phyloP scores from a whole-genome alignment of 805 yeast species.

The Maudiozyma saulgeensis region DNA sequence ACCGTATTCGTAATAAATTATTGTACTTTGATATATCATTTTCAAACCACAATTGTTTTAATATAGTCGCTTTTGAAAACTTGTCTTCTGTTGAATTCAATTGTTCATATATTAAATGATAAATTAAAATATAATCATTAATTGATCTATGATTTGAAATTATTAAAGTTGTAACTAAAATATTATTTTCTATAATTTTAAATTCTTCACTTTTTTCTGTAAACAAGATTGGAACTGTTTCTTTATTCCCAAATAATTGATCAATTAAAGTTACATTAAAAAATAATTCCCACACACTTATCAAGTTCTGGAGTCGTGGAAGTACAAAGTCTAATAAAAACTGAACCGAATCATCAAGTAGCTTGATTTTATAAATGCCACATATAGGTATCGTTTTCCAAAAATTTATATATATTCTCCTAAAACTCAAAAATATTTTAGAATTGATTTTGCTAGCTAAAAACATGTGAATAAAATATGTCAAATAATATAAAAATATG shows the following conservation, averaged over 20 bases:
- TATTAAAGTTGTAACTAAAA: constrained; percentile 15
- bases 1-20: constrained; percentile 41
- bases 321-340: not conserved
- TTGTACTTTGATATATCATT: not conserved
- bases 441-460: not conserved
- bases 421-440: not conserved
- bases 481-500: not conserved
- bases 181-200: constrained; percentile 5
- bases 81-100: not conserved
- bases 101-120: constrained; percentile 13
- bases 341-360: not conserved
- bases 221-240: constrained; percentile 16
- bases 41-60: constrained; percentile 4
- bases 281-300: constrained; percentile 7
- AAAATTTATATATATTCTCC: constrained; percentile 4
- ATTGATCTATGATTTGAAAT: constrained; percentile 55
- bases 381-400: constrained; percentile 14
- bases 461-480: not conserved
- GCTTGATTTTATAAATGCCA: constrained; percentile 10
- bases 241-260: constrained; percentile 13
- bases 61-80: not conserved
- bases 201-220: constrained; percentile 19
- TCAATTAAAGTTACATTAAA: constrained; percentile 15
- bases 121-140: constrained; percentile 54
- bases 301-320: constrained; percentile 9